Base-by-base conservation (phyloP, 2,329 filamentous ascomycete species). In the Ophiosphaerella korrae region DNA sequence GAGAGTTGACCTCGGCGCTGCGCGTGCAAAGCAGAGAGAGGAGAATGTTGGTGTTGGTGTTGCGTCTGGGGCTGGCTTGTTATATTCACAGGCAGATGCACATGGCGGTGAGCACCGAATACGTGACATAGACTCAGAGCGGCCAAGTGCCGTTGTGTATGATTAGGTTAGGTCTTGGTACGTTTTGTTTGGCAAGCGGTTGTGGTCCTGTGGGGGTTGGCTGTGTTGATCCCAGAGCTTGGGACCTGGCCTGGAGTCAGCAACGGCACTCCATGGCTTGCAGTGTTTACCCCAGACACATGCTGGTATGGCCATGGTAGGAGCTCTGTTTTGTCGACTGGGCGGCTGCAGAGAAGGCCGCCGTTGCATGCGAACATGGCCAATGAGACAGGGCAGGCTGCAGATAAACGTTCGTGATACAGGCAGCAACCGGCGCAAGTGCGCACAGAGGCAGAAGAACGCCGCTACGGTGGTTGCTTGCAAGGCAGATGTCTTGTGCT, bases 101-200 rank as follows among this genome's bases (percentile, higher is more conserved):
- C 61, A 40, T 62, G 56, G 64, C 64, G 63, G 64, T 66, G 62
- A 65, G 52, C 47, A 47, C 46, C 37, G 14, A 33, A 45, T 35
- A 47, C 44, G 44, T 35, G 41, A 45, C 24, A 46, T 21, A 38
- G 29, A 24, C 40, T 18, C 42, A 48, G 34, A 39, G 11, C 26
- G 7, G 7, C 11, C 7, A 36, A 29, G 26, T 29, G 26, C 11
- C 26, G 26, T 11, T 29, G 26, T 29, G 11, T 29, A 29, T 7
- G 26, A 8, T 8, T 29, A 8, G 7, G 3, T 11, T 8, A 29
- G 11, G 26, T 29, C 26, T 29, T 29, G 26, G 26, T 29, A 3
- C 7, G 11, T 29, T 11, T 11, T 29, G 26, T 29, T 11, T 29
- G 26, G 26, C 7, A 29, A 29, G 26, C 26, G 26, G 3, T 29